Base-by-base conservation (phyloP, 2,329 filamentous ascomycete genomes). In the Pseudogymnoascus sp. region DNA sequence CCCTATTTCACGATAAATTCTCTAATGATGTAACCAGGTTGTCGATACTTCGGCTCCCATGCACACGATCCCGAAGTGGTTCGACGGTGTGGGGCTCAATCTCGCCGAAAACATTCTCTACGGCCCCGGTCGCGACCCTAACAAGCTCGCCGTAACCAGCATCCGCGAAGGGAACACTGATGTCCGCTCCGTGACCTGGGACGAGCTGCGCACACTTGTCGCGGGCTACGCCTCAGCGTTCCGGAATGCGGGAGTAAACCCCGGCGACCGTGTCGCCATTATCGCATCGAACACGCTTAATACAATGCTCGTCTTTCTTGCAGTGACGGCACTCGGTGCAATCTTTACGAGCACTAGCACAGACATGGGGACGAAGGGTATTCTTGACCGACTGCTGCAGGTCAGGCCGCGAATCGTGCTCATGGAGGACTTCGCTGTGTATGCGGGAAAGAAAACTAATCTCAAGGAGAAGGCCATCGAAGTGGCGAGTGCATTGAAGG, bases 81-180 rank as follows among this genome's bases (percentile, higher is more conserved):
- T 93, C 73, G 76, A 83, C 1, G 90, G 89, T 28, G 80, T 90
- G 1, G 76, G 77, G 1, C 74, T 93, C 69, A 93, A 91, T 71
- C 93, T 86, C 72, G 86, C 89, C 6, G 89, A 93, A 76, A 93
- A 93, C 71, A 75, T 90, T 35, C 83, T 95, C 38, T 91, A 83
- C 77, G 88, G 78, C 0, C 66, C 72, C 2, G 77, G 83, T 66
- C 93, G 93, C 73, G 87, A 89, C 67, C 88, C 92, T 66, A 75
- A 73, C 67, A 85, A 84, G 68, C 77, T 90, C 21, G 90, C 88
- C 2, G 73, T 89, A 44, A 91, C 87, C 0, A 86, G 90, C 73
- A 83, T 89, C 3, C 81, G 87, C 5, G 88, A 91, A 74, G 88
- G 87, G 1, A 83, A 78, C n/a, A 80, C 72, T 6, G 78, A 78